Conservation (phyloP, 1,284 basidiomycete species). For the Ganoderma meredithae region DNA sequence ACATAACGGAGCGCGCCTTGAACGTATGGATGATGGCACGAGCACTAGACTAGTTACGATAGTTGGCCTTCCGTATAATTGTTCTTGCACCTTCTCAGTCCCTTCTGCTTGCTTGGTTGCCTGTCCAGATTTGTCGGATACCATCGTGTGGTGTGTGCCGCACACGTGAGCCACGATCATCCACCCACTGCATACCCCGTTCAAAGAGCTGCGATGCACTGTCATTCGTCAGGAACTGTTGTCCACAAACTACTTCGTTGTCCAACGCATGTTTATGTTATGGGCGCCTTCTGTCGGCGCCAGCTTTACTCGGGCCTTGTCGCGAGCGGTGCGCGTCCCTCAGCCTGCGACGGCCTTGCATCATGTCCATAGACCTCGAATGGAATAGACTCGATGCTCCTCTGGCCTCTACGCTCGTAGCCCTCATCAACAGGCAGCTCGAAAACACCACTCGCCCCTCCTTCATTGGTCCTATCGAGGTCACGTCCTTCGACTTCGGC, state of each 20-base stretch:
- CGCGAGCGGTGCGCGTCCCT: not conserved
- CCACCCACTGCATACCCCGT: constrained; percentile 3
- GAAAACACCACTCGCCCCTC: constrained; percentile 77
- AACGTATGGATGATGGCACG: constrained; percentile 30
- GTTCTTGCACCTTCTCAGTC: constrained; percentile 8
- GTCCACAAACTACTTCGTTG: not conserved
- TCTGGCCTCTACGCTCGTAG: constrained; percentile 76
- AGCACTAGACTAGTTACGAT: constrained; percentile 35
- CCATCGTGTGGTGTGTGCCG: not conserved
- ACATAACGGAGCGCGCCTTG: constrained; percentile 29
- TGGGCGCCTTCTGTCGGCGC: not conserved
- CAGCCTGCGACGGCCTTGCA: constrained; percentile 3
- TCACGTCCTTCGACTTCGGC: constrained; percentile 90
- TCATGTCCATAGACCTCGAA: constrained; percentile 84
- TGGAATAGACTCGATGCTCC: constrained; percentile 78
- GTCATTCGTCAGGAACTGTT: not conserved
- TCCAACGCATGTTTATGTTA: not conserved
- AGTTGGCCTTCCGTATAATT: constrained; percentile 33
- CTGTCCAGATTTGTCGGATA: constrained; percentile 4
- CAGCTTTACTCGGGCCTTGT: not conserved
- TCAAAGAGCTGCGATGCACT: not conserved
- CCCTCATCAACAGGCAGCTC: constrained; percentile 85
- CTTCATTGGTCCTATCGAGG: constrained; percentile 91
- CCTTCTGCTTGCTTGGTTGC: constrained; percentile 12
- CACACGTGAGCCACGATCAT: constrained; percentile 1